These are phyloP conservation scores for Kluyveromyces aestuarii DNA, from an alignment of 805 yeast genomes.

Conservation along the genomic window DNA sequence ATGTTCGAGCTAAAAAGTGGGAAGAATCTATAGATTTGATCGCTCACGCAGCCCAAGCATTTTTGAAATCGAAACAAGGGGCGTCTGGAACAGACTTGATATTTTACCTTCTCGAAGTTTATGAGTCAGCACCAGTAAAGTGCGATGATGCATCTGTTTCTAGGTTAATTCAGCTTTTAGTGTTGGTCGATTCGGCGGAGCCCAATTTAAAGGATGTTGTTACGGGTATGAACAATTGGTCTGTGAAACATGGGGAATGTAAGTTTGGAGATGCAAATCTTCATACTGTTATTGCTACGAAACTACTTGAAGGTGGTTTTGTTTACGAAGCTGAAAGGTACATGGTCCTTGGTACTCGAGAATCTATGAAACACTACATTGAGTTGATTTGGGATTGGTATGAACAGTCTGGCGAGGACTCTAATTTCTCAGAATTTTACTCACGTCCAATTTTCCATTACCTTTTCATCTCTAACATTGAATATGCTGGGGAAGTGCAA, in stretches of 20 bases:
- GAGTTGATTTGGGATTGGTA: slow-evolving; percentile 41
- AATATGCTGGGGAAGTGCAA: slow-evolving; percentile 42
- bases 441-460: slow-evolving; percentile 69
- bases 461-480: slow-evolving; percentile 54
- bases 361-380: slow-evolving; percentile 40
- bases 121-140: slow-evolving; percentile 39
- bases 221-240: slow-evolving; percentile 60
- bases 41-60: slow-evolving; percentile 58
- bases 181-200: slow-evolving; percentile 39
- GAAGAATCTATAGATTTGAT: slow-evolving; percentile 66
- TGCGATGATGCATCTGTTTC: slow-evolving; percentile 38
- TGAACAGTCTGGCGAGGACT: slow-evolving; percentile 15
- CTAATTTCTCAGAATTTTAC: slow-evolving; percentile 27
- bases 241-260: slow-evolving; percentile 38
- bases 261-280: slow-evolving; percentile 69
- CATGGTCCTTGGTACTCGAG: slow-evolving; percentile 56
- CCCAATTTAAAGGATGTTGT: slow-evolving; percentile 59
- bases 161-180: slow-evolving; percentile 39
- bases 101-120: slow-evolving; percentile 62
- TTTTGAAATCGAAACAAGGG: slow-evolving; percentile 60
- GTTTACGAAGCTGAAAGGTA: slow-evolving; percentile 66
- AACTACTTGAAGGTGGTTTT: slow-evolving; percentile 43
- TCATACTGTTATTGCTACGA: slow-evolving; percentile 64
- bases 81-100: slow-evolving; percentile 79
- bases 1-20: slow-evolving; percentile 59